Conservation (phyloP, 768 basidiomycete species). For the Lactarius sanguifluus region DNA sequence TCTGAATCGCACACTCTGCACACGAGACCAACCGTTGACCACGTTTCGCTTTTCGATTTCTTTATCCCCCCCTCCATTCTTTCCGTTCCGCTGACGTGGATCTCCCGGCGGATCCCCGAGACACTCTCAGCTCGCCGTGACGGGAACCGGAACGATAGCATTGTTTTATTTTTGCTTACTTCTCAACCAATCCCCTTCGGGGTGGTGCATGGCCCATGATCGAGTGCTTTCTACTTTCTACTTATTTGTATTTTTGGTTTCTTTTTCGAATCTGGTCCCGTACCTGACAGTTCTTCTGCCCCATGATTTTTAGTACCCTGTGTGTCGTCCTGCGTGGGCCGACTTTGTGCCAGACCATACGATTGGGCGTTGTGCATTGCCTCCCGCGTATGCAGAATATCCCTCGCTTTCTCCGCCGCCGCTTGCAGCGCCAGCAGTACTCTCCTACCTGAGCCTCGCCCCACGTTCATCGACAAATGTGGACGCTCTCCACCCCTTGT, state of each 20-base stretch:
- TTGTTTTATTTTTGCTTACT: not conserved
- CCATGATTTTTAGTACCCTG: constrained; percentile 50
- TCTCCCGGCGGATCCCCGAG: constrained; percentile 15
- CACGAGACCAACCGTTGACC: not conserved
- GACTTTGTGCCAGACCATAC: constrained; percentile 47
- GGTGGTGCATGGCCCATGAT: not conserved
- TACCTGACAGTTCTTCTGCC: not conserved
- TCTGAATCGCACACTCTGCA: not conserved
- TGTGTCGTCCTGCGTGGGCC: constrained; percentile 58
- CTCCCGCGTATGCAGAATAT: constrained; percentile 37
- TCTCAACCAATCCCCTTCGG: constrained; percentile 5
- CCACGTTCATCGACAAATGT: constrained; percentile 32
- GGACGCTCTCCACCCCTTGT: constrained; percentile 32
- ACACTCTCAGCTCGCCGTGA: not conserved
- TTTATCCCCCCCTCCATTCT: constrained; percentile 4
- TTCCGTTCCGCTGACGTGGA: constrained; percentile 20
- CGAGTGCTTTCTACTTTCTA: not conserved
- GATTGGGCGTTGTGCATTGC: constrained; percentile 9
- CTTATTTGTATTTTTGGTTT: not conserved
- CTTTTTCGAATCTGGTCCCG: not conserved
- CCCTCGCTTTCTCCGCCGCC: constrained; percentile 56
- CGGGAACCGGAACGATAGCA: not conserved
- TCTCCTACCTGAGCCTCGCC: constrained; percentile 61
- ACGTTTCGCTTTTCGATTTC: not conserved
- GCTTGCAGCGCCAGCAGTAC: constrained; percentile 68